These are phyloP conservation scores for Firmiana major DNA, from an alignment of 345 rosid species.

Conservation along the genomic window DNA sequence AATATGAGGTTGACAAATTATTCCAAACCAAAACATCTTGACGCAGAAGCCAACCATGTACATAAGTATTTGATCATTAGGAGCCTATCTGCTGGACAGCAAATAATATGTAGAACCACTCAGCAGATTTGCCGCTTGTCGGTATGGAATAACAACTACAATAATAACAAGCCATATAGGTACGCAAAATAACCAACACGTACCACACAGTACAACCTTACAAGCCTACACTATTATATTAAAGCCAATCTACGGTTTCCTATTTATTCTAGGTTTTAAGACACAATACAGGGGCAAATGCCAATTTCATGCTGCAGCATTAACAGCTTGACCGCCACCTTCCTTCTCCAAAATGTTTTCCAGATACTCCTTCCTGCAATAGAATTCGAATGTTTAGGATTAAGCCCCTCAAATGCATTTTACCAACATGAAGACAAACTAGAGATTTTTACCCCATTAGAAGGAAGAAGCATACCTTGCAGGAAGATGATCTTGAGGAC, in stretches of 20 bases:
- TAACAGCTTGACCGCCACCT: constrained; percentile 30
- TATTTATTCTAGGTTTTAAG: neutral
- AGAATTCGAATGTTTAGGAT: constrained; percentile 8
- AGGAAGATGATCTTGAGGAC: constrained; percentile 65
- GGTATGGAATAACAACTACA: neutral
- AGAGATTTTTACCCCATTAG: neutral
- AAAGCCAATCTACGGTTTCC: neutral
- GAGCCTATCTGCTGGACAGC: neutral
- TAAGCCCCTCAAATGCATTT: neutral
- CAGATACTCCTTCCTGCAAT: constrained; percentile 72
- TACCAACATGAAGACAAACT: neutral
- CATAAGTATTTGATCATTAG: neutral
- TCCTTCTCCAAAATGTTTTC: constrained; percentile 43
- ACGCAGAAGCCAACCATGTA: neutral
- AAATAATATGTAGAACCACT: neutral
- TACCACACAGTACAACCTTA: neutral
- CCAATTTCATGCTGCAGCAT: constrained; percentile 41
- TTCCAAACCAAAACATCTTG: neutral
- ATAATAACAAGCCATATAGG: neutral
- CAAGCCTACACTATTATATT: neutral
- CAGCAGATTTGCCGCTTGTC: neutral
- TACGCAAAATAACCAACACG: neutral
- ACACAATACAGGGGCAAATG: neutral
- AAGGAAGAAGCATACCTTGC: constrained; percentile 43
- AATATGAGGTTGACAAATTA: neutral